Percentiles rank a stretch among this genome's conserved stretches.
These are phyloP conservation scores for Fimicolochytrium jonesii DNA, from an alignment of 192 early-diverging fungal genomes.

Conservation along the genomic window DNA sequence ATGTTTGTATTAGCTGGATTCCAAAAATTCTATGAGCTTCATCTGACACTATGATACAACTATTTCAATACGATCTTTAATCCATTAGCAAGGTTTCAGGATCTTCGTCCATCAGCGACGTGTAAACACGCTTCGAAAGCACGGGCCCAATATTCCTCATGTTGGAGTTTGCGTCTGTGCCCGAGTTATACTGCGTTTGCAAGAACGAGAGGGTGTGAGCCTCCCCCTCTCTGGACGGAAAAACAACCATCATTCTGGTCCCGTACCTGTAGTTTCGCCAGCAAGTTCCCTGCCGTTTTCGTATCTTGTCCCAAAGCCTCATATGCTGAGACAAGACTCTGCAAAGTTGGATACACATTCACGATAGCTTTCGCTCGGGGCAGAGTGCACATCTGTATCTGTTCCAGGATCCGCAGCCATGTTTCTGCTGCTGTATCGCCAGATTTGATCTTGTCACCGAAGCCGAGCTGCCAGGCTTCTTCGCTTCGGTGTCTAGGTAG, in stretches of 20 bases:
- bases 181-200: slow-evolving; percentile 7
- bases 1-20: too few species aligned
- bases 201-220: too few species aligned
- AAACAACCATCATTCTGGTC: not conserved
- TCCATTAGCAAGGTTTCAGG: slow-evolving; percentile 5
- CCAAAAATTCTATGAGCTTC: too few species aligned
- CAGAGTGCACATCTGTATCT: slow-evolving; percentile 13
- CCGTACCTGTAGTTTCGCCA: slow-evolving; percentile 19
- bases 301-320: too few species aligned
- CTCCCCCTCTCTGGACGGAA: not conserved
- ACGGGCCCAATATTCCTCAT: slow-evolving; percentile 22
- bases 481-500: slow-evolving; percentile 19
- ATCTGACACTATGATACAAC: too few species aligned
- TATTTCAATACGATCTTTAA: too few species aligned
- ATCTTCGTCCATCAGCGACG: slow-evolving; percentile 10
- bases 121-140: slow-evolving; percentile 20
- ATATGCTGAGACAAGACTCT: slow-evolving; percentile 11
- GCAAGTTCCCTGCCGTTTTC: not conserved
- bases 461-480: slow-evolving; percentile 14
- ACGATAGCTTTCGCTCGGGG: slow-evolving; percentile 15
- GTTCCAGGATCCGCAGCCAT: slow-evolving; percentile 32
- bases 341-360: slow-evolving; percentile 11
- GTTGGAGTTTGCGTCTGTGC: slow-evolving; percentile 13
- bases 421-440: slow-evolving; percentile 20
- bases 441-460: slow-evolving; percentile 32